phyloP scores from a whole-genome alignment of 2,329 filamentous ascomycete species.

The Fusarium incarnatum region DNA sequence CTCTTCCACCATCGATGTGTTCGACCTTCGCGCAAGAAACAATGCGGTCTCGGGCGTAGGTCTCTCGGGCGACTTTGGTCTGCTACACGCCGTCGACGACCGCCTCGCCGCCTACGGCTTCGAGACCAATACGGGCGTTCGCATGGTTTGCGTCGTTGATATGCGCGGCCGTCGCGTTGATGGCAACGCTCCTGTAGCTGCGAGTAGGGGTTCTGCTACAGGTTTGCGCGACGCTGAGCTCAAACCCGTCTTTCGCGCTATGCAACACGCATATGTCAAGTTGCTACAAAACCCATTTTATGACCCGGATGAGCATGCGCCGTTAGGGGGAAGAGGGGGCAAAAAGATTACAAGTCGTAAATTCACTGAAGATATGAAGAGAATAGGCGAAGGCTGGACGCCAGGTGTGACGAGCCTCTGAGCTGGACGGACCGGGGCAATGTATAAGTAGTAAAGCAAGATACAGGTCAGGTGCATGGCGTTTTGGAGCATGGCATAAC shows the following conservation, averaged over 20 bases:
- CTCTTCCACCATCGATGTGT: slow-evolving; percentile 91
- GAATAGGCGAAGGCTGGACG: slow-evolving; percentile 87
- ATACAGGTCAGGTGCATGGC: slow-evolving; percentile 43
- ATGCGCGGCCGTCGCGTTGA: slow-evolving; percentile 77
- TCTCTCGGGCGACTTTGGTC: slow-evolving; percentile 85
- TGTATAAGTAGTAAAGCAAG: slow-evolving; percentile 35
- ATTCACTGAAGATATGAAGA: slow-evolving; percentile 84
- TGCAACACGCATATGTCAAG: slow-evolving; percentile 92
- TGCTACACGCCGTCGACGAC: slow-evolving; percentile 94
- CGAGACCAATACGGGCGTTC: slow-evolving; percentile 94
- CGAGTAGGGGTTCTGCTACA: slow-evolving; percentile 58
- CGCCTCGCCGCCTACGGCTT: slow-evolving; percentile 93
- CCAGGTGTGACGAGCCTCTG: slow-evolving; percentile 75
- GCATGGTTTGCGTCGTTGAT: slow-evolving; percentile 90
- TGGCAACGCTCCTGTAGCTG: slow-evolving; percentile 34
- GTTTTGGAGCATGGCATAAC: slow-evolving; percentile 45
- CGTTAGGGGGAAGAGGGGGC: slow-evolving; percentile 64
- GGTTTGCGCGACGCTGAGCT: slow-evolving; percentile 88
- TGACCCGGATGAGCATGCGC: slow-evolving; percentile 84
- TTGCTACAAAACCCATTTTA: slow-evolving; percentile 96
- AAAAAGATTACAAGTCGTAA: slow-evolving; percentile 82
- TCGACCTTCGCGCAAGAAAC: slow-evolving; percentile 83
- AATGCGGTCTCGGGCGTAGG: slow-evolving; percentile 64
- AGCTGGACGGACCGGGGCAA: slow-evolving; percentile 50
- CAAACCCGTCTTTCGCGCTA: slow-evolving; percentile 87